Evolutionary conservation across 352 stramenopile species (phyloP).

Genomic region (Phytophthora cryptogea): DNA sequence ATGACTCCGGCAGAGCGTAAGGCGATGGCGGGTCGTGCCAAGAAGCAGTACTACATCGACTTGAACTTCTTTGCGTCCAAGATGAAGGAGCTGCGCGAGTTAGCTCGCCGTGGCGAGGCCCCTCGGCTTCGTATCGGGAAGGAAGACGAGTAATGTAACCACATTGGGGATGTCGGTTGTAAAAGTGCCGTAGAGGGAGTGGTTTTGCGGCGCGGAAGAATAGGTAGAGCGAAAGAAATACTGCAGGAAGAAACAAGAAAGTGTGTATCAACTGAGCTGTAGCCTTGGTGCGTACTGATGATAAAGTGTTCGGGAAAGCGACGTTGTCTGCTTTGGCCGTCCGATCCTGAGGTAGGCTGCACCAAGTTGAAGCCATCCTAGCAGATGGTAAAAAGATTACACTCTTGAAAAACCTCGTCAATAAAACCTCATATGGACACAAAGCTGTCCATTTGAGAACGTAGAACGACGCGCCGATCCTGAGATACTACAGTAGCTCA

Average conservation of each 20-base stretch:
- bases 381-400: background rate
- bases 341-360: background rate
- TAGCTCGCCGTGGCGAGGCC: conserved; percentile 23
- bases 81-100: conserved; percentile 54
- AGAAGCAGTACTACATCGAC: conserved; percentile 68
- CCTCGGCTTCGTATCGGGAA: conserved; percentile 20
- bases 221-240: conserved; percentile 18
- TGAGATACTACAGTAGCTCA: background rate
- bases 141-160: conserved; percentile 10
- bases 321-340: background rate
- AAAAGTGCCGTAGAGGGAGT: conserved; percentile 19
- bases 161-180: background rate
- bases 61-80: conserved; percentile 65
- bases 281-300: background rate
- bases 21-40: conserved; percentile 42
- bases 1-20: conserved; percentile 54
- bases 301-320: background rate
- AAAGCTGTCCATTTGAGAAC: conserved; percentile 1
- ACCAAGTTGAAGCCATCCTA: background rate
- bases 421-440: conserved; percentile 4
- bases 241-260: conserved; percentile 1
- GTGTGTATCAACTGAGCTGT: conserved; percentile 13
- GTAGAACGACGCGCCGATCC: background rate
- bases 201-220: conserved; percentile 12
- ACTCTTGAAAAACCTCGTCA: background rate